Evolutionary conservation across 2,329 filamentous ascomycete genomes (phyloP).

Genomic region (Beauveria sp.): DNA sequence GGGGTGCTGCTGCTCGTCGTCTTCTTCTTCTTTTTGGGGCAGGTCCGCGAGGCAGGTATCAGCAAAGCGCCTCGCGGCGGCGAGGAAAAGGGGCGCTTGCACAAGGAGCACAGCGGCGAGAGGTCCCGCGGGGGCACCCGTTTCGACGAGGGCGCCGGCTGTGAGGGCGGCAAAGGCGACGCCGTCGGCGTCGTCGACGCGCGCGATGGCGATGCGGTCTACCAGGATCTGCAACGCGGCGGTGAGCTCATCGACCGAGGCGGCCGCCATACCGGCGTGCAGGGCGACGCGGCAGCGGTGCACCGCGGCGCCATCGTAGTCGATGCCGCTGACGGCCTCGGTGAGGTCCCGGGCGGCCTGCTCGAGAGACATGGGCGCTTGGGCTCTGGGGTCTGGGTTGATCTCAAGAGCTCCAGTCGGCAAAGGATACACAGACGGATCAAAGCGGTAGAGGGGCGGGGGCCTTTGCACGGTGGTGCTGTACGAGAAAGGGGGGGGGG

Average conservation of each 20-base stretch:
- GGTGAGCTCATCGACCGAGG: background rate
- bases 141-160: slow-evolving; percentile 6
- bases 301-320: slow-evolving; percentile 6
- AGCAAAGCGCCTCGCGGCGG: slow-evolving; percentile 1
- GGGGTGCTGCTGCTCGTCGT: background rate
- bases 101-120: background rate
- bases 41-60: background rate
- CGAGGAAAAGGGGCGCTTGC: background rate
- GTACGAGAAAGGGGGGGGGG: background rate
- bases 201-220: background rate
- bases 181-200: slow-evolving; percentile 4
- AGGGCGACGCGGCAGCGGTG: slow-evolving; percentile 7
- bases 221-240: background rate
- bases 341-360: slow-evolving; percentile 7
- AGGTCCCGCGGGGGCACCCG: background rate
- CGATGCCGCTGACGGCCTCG: slow-evolving; percentile 7
- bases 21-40: background rate
- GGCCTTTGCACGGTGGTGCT: background rate
- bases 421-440: background rate
- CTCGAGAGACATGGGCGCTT: slow-evolving; percentile 3
- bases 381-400: background rate
- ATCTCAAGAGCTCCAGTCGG: background rate
- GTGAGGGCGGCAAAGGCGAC: slow-evolving; percentile 5
- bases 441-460: background rate
- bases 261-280: background rate